These are phyloP conservation scores for Breynia disticha DNA, from an alignment of 441 rosid species.

Conservation along the genomic window DNA sequence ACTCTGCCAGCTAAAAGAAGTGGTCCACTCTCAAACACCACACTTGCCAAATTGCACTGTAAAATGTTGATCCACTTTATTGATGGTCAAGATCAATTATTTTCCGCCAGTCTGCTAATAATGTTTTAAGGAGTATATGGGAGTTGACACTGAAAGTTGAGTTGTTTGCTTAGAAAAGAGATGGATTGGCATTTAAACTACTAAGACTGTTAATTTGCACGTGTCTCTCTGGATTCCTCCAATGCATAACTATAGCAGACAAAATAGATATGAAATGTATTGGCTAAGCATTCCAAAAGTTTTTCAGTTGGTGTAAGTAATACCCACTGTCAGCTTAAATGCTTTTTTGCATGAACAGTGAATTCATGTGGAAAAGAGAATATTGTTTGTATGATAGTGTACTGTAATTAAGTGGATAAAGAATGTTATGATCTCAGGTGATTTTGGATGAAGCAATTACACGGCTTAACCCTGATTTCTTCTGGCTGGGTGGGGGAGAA, in stretches of 20 bases:
- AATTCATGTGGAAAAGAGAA: too few species aligned
- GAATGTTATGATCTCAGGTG: slow-evolving; percentile 43
- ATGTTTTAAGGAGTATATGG: not conserved
- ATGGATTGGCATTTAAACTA: not conserved
- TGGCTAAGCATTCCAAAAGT: not conserved
- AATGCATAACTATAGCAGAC: slow-evolving; percentile 7
- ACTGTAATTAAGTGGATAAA: slow-evolving; percentile 6
- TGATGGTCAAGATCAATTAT: slow-evolving; percentile 14
- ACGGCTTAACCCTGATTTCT: slow-evolving; percentile 59
- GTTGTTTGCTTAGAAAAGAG: slow-evolving; percentile 9
- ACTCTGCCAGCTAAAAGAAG: slow-evolving; percentile 26
- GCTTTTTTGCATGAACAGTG: too few species aligned
- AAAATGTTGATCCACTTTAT: slow-evolving; percentile 12
- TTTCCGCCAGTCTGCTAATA: slow-evolving; percentile 23
- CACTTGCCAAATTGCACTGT: slow-evolving; percentile 16
- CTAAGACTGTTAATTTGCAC: slow-evolving; percentile 4
- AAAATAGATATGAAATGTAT: not conserved
- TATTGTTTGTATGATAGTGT: not conserved
- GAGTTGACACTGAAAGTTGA: slow-evolving; percentile 8
- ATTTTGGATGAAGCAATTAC: slow-evolving; percentile 80
- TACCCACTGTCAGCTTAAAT: too few species aligned
- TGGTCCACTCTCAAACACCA: slow-evolving; percentile 23
- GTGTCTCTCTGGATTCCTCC: not conserved
- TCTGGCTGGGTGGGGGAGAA: slow-evolving; percentile 92
- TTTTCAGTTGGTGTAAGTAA: not conserved